Evolutionary conservation across 352 stramenopile species (phyloP).

Genomic region (Pelagophyceae sp.): DNA sequence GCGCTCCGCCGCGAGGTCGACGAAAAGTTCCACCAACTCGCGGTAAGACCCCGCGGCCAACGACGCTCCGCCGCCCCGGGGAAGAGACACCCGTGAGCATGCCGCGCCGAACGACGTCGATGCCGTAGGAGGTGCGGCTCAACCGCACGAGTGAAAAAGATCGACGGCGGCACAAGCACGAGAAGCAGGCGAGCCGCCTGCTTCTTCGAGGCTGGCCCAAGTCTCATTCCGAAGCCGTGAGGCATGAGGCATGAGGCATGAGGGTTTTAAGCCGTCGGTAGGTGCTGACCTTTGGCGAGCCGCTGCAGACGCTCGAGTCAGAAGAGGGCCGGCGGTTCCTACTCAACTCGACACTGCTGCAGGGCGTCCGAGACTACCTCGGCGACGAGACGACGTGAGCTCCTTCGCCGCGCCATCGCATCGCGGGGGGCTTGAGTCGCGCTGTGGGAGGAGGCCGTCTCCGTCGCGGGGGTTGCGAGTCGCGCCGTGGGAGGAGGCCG

Average conservation of each 20-base stretch:
- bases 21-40: not conserved
- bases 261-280: too few species aligned
- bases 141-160: not conserved
- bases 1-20: not conserved
- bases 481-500: not conserved
- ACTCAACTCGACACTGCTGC: too few species aligned
- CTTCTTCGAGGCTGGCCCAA: too few species aligned
- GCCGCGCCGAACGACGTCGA: not conserved
- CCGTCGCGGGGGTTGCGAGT: too few species aligned
- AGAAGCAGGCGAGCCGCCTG: not conserved
- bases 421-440: not conserved
- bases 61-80: not conserved
- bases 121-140: not conserved
- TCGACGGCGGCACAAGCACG: not conserved
- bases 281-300: too few species aligned
- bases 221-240: too few species aligned
- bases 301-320: too few species aligned
- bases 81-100: not conserved
- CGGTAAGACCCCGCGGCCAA: too few species aligned
- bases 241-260: too few species aligned
- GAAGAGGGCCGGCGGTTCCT: too few species aligned
- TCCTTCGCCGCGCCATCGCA: not conserved
- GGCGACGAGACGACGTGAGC: not conserved
- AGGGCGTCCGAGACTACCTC: too few species aligned
- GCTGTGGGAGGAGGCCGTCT: not conserved